A percentile compares a stretch with the other conserved stretches of the same genome.
These are phyloP conservation scores for Westerdykella sp. DNA, from an alignment of 2,329 filamentous ascomycete species.

Conservation along the genomic window DNA sequence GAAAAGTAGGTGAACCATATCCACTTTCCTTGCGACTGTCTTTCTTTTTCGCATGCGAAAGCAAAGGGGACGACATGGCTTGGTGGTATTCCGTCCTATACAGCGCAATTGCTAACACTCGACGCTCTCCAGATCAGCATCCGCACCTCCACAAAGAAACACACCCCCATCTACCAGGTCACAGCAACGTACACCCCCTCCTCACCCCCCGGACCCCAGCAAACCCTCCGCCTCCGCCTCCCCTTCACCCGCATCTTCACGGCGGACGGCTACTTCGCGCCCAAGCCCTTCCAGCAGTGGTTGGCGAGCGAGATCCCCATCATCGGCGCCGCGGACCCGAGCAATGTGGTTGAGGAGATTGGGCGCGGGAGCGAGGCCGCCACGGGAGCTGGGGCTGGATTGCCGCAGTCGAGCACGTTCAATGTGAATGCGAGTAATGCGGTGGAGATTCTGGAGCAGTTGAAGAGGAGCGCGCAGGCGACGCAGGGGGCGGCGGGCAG, in stretches of 20 bases:
- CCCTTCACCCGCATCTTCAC: constrained; percentile 71
- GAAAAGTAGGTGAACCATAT: constrained; percentile 48
- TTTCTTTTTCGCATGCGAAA: neutral
- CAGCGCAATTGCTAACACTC: neutral
- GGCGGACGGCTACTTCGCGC: constrained; percentile 66
- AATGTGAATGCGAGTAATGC: constrained; percentile 28
- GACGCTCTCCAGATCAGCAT: constrained; percentile 58
- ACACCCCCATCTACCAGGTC: constrained; percentile 74
- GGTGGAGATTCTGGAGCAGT: constrained; percentile 31
- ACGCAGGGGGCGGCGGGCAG: constrained; percentile 20
- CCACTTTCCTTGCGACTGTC: neutral
- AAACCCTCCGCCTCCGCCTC: constrained; percentile 51
- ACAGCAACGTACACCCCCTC: constrained; percentile 51
- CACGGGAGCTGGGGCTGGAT: neutral
- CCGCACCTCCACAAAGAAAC: constrained; percentile 66
- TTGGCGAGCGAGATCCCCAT: constrained; percentile 61
- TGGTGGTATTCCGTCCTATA: no score
- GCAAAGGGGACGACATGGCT: neutral
- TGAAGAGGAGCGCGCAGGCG: constrained; percentile 25
- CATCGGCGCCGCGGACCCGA: constrained; percentile 60
- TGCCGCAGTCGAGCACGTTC: constrained; percentile 7
- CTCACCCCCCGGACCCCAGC: constrained; percentile 23
- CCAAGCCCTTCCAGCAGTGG: constrained; percentile 71
- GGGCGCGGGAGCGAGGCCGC: constrained; percentile 28
- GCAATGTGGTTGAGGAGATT: constrained; percentile 43